phyloP scores from a whole-genome alignment of 306 rosid species.

The Cucurbita maxima region DNA sequence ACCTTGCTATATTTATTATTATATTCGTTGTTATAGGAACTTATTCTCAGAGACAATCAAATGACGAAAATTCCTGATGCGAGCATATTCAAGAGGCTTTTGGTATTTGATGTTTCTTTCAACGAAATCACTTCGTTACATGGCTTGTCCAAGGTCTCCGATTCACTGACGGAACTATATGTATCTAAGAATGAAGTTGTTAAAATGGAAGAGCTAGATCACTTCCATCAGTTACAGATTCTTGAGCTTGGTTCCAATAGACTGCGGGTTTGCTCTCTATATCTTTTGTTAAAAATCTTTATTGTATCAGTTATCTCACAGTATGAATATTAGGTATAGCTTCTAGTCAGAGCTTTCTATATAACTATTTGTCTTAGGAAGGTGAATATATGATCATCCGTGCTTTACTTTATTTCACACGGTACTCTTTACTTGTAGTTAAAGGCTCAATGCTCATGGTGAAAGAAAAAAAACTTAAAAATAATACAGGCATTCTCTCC shows the following conservation, averaged over 20 bases:
- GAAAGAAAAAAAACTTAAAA: neutral
- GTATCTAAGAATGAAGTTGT: slow-evolving; percentile 74
- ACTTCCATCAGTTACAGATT: slow-evolving; percentile 50
- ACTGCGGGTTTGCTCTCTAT: slow-evolving; percentile 49
- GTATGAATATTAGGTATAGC: neutral
- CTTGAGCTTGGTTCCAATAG: slow-evolving; percentile 89
- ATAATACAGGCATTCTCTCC: neutral
- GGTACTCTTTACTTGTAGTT: neutral
- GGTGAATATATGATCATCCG: neutral
- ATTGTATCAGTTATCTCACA: neutral
- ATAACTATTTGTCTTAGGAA: neutral
- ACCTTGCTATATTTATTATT: neutral
- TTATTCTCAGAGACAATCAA: slow-evolving; percentile 74
- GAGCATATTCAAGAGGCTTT: slow-evolving; percentile 47
- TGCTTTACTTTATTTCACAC: neutral
- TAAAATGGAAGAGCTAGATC: slow-evolving; percentile 73
- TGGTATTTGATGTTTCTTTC: slow-evolving; percentile 73
- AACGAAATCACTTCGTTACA: slow-evolving; percentile 58
- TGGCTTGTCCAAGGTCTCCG: slow-evolving; percentile 46
- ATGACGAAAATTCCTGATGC: slow-evolving; percentile 54
- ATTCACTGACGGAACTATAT: slow-evolving; percentile 64
- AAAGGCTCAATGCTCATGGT: neutral
- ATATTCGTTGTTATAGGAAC: slow-evolving; percentile 29
- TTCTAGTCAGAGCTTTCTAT: neutral
- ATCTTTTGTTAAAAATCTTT: neutral